Evolutionary conservation across 108 stramenopile species (phyloP), one percentile per base, ranked within the genome.

Genomic region (Nitzschia palea): DNA sequence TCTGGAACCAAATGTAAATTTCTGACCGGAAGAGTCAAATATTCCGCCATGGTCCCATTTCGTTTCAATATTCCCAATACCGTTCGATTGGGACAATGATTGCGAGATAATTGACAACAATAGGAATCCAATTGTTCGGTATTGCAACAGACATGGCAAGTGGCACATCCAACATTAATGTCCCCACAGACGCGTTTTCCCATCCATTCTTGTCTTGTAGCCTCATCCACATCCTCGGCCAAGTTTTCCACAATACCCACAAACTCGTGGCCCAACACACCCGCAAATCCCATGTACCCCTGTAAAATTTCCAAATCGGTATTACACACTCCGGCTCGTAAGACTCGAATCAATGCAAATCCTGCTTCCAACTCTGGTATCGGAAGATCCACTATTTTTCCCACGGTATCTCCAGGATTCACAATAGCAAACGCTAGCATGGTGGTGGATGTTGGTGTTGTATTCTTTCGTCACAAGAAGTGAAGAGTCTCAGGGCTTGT

Each of bases 251-350:
- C 89, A 26, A 75, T 33, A 15, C 89, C 89, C 12, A 90, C 89
- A 71, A 90, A 90, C 74, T 90, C 89, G 57, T 90, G 89, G 34
- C 89, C 89, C 55, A 87, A 62, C 6, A 81, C 76, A 12, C 89
- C 85, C 28, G 62, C 45, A 55, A 86, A 90, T 14, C 86, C 89
- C 84, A 86, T 90, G 78, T 91, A 93, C 23, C 87, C 91, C 60
- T 87, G 73, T 32, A 88, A 52, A 20, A 93, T 86, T 71, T 89
- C 91, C 51, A 93, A 62, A 55, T 88, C 91, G 8, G 87, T 93
- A 51, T 89, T 89, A 73, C 86, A 93, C 8, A 88, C 78, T 31
- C 88, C 91, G 1, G 91, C 88, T 6, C 85, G 81, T 23, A 86
- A 65, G 20, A 92, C 81, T 40, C 56, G 54, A 28, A 87, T 82